Evolutionary conservation across 2,329 filamentous ascomycete genomes (phyloP).

Genomic region (Tolypocladium nubicola): DNA sequence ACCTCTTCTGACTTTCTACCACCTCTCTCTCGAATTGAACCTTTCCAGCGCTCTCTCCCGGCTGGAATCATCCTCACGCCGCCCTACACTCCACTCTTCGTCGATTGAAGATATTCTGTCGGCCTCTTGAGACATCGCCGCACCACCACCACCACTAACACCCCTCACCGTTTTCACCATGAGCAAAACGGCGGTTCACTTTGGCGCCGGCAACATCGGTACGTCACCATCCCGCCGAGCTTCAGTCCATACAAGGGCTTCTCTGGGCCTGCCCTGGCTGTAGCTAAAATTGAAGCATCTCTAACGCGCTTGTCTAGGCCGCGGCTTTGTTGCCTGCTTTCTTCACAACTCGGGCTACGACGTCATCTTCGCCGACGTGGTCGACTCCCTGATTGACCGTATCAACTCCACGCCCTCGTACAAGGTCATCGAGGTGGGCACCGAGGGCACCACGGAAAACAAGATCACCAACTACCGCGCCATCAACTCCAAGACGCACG

Average conservation of each 20-base stretch:
- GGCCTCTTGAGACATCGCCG: not conserved
- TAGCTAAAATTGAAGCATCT: not conserved
- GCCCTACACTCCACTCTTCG: not conserved
- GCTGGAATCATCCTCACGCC: not conserved
- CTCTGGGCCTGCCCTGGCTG: not conserved
- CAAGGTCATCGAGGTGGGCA: slow-evolving; percentile 85
- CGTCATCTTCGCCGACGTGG: slow-evolving; percentile 92
- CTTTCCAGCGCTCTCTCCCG: not conserved
- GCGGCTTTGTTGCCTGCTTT: slow-evolving; percentile 83
- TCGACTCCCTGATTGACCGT: slow-evolving; percentile 68
- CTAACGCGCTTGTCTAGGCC: slow-evolving; percentile 29
- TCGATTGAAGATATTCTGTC: too few relatives aligned
- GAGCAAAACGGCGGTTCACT: slow-evolving; percentile 67
- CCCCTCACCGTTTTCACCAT: slow-evolving; percentile 21
- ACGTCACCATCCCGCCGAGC: slow-evolving; percentile 12
- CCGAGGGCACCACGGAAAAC: slow-evolving; percentile 69
- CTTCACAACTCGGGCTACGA: slow-evolving; percentile 92
- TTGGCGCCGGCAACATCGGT: slow-evolving; percentile 79
- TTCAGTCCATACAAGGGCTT: too few relatives aligned
- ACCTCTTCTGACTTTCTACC: not conserved
- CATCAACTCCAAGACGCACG: slow-evolving; percentile 85
- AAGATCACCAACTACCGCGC: slow-evolving; percentile 92
- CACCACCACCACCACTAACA: slow-evolving; percentile 5
- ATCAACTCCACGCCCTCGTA: slow-evolving; percentile 71
- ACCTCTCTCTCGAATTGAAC: not conserved